A percentile compares a stretch with the other conserved stretches of the same genome.
Conservation (phyloP, 2,329 filamentous ascomycete species). For the Colletotrichum ledebouriae region DNA sequence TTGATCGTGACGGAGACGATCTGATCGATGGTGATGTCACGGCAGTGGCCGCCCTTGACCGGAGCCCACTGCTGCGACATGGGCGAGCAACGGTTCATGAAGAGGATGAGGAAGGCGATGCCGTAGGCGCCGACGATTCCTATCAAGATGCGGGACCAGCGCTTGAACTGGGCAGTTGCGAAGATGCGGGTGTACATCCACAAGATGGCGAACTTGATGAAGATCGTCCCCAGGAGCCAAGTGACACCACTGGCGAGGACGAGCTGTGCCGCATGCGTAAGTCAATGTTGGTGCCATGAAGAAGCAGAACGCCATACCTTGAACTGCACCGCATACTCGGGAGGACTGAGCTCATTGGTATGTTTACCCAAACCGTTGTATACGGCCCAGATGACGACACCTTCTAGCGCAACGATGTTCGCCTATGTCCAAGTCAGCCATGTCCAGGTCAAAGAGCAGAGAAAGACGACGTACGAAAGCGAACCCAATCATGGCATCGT, state of each 20-base stretch:
- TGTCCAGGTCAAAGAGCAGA: background rate
- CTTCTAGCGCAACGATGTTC: constrained; percentile 37
- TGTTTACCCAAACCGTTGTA: constrained; percentile 46
- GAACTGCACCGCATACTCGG: constrained; percentile 33
- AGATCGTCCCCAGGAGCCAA: constrained; percentile 48
- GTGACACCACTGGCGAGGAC: constrained; percentile 47
- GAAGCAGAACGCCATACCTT: background rate
- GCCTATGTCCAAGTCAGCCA: constrained; percentile 38
- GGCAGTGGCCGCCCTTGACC: constrained; percentile 53
- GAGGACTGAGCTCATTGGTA: constrained; percentile 36
- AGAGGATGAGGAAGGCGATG: constrained; percentile 49
- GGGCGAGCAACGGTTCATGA: constrained; percentile 50
- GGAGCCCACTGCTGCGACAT: constrained; percentile 50
- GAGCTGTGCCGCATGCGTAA: constrained; percentile 34
- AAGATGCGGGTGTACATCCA: constrained; percentile 50
- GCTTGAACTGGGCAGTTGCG: constrained; percentile 46
- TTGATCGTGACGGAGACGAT: constrained; percentile 47
- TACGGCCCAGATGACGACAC: constrained; percentile 45
- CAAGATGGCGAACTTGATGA: constrained; percentile 51
- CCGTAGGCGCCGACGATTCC: constrained; percentile 45
- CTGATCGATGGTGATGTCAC: constrained; percentile 47
- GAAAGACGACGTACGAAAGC: constrained; percentile 44
- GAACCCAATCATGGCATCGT: constrained; percentile 44
- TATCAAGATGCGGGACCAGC: constrained; percentile 46
- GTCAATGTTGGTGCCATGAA: background rate